Evolutionary conservation across 164 flowering plant genomes (phyloP).

Genomic region (Akebia trifoliata): DNA sequence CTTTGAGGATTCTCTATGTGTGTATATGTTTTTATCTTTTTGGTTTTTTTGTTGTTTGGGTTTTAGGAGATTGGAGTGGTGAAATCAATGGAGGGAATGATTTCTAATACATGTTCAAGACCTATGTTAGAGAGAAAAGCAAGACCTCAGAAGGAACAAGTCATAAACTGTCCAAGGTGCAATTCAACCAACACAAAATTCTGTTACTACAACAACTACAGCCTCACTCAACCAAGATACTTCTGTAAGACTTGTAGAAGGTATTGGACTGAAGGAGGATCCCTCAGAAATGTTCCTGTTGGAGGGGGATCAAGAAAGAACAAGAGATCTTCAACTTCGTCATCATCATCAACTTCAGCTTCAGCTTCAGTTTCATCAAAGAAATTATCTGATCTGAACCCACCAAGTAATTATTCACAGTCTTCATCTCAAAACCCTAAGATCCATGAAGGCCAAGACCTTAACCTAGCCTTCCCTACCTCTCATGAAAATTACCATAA

Average conservation of each 20-base stretch:
- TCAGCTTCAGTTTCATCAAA: conserved; percentile 26
- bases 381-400: conserved; percentile 42
- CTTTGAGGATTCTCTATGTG: background rate
- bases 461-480: conserved; percentile 59
- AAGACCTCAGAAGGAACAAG: conserved; percentile 76
- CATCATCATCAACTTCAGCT: no score
- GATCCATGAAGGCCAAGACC: conserved; percentile 58
- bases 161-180: conserved; percentile 92
- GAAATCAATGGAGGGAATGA: conserved; percentile 76
- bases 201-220: conserved; percentile 97
- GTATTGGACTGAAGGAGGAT: conserved; percentile 98
- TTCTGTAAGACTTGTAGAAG: conserved; percentile 93
- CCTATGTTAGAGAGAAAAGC: conserved; percentile 49
- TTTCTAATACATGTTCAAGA: conserved; percentile 43
- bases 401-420: no score
- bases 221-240: conserved; percentile 96
- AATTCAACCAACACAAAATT: conserved; percentile 90
- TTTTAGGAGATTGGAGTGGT: conserved; percentile 75
- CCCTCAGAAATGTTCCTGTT: conserved; percentile 89
- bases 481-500: conserved; percentile 9
- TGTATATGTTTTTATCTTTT: no score
- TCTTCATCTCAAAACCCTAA: conserved; percentile 44
- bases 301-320: conserved; percentile 95
- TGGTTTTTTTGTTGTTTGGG: no score
- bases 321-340: conserved; percentile 50